Evolutionary conservation across 441 rosid species (phyloP).

Genomic region (Erodium chrysanthum): DNA sequence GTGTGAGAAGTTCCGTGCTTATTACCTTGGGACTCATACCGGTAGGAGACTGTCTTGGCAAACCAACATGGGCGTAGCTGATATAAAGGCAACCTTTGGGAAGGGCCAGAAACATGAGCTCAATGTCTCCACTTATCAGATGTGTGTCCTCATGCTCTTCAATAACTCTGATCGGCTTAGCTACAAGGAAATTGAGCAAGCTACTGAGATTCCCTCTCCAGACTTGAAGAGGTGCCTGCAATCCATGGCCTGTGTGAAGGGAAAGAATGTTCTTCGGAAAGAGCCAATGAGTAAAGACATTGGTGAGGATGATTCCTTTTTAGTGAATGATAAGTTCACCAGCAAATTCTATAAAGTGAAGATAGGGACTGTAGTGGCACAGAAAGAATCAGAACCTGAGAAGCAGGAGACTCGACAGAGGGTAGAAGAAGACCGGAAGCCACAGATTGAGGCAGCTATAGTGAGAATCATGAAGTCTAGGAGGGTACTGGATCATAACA

Average conservation of each 20-base stretch:
- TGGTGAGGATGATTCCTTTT: no score
- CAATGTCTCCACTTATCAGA: constrained; percentile 90
- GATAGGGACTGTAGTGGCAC: no score
- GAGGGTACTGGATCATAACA: no score
- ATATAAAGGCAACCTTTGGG: constrained; percentile 71
- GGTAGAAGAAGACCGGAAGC: constrained; percentile 94
- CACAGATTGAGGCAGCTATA: constrained; percentile 94
- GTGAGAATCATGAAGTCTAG: neutral
- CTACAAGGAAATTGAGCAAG: constrained; percentile 88
- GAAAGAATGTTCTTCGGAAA: constrained; percentile 75
- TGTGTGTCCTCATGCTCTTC: constrained; percentile 85
- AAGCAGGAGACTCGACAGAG: constrained; percentile 81
- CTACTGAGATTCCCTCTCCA: constrained; percentile 65
- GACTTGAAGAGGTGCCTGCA: constrained; percentile 88
- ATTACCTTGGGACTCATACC: constrained; percentile 87
- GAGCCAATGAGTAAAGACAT: constrained; percentile 59
- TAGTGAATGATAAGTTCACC: no score
- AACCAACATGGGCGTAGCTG: constrained; percentile 95
- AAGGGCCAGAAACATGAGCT: constrained; percentile 92
- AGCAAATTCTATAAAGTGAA: no score
- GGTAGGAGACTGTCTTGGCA: constrained; percentile 93
- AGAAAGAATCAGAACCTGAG: no score
- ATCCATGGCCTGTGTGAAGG: constrained; percentile 83
- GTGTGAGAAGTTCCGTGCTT: constrained; percentile 85
- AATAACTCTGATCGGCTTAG: constrained; percentile 70